Evolutionary conservation across 805 yeast genomes (phyloP).

Genomic region (Priceomyces castillae): DNA sequence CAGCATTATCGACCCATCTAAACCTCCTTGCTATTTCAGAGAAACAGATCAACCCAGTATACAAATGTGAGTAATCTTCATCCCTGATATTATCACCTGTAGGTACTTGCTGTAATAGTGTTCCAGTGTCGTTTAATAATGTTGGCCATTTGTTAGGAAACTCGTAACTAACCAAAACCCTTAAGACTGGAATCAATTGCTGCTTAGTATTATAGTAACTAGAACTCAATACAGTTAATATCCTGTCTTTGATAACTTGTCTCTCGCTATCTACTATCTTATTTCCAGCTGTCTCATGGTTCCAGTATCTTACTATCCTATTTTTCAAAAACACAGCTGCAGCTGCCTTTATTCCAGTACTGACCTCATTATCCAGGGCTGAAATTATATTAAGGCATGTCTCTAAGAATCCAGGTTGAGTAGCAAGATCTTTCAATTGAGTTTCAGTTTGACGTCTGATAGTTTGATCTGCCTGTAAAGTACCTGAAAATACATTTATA

Average conservation of each 20-base stretch:
- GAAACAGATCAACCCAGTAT: conserved; percentile 69
- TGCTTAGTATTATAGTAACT: conserved; percentile 34
- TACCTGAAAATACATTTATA: conserved; percentile 75
- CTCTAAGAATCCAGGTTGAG: conserved; percentile 68
- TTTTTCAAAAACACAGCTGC: conserved; percentile 86
- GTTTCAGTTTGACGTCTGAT: conserved; percentile 68
- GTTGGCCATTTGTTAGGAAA: conserved; percentile 36
- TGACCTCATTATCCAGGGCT: conserved; percentile 9
- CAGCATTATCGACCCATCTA: conserved; percentile 65
- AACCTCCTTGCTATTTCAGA: conserved; percentile 67
- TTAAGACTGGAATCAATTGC: conserved; percentile 36
- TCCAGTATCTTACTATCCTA: conserved; percentile 65
- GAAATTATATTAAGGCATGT: conserved; percentile 75
- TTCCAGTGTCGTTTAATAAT: conserved; percentile 31
- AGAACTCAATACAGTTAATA: conserved; percentile 58
- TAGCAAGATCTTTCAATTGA: conserved; percentile 56
- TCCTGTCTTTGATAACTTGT: conserved; percentile 64
- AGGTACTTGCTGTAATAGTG: conserved; percentile 27
- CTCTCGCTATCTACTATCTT: conserved; percentile 67
- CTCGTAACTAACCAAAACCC: conserved; percentile 33
- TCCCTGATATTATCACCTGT: conserved; percentile 11
- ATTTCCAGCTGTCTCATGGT: conserved; percentile 8
- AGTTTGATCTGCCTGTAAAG: conserved; percentile 64
- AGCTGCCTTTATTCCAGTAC: conserved; percentile 53
- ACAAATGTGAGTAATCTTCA: conserved; percentile 30